Evolutionary conservation across 192 early-diverging fungal genomes (phyloP).

Genomic region (Coemansia sp.): DNA sequence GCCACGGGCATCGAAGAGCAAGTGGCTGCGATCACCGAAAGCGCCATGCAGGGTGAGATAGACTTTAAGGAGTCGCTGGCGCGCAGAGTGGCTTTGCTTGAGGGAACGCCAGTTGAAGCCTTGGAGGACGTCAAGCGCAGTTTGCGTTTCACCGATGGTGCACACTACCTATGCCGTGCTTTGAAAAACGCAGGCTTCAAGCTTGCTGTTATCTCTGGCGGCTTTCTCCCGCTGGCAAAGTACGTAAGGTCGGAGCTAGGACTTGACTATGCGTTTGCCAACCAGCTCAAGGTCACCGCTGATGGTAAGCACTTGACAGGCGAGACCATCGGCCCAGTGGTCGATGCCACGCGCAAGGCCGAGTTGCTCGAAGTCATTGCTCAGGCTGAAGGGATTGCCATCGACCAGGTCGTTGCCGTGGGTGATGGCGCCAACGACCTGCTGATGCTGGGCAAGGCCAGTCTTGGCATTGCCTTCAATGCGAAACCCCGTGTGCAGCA

Average conservation of each 20-base stretch:
- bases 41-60: slow-evolving; percentile 97
- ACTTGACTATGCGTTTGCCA: slow-evolving; percentile 98
- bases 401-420: slow-evolving; percentile 94
- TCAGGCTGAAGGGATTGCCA: slow-evolving; percentile 81
- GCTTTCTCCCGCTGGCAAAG: slow-evolving; percentile 90
- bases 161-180: slow-evolving; percentile 82
- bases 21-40: slow-evolving; percentile 91
- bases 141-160: slow-evolving; percentile 88
- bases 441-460: slow-evolving; percentile 90
- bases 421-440: slow-evolving; percentile 99
- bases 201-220: slow-evolving; percentile 94
- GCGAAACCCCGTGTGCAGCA: slow-evolving; percentile 97
- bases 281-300: slow-evolving; percentile 82
- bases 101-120: slow-evolving; percentile 80
- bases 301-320: slow-evolving; percentile 86
- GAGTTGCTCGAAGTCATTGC: slow-evolving; percentile 95
- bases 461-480: slow-evolving; percentile 96
- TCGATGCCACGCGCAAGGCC: slow-evolving; percentile 90
- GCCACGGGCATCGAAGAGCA: slow-evolving; percentile 87
- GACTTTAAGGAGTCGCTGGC: slow-evolving; percentile 94
- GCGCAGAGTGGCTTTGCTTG: slow-evolving; percentile 82
- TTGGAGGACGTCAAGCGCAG: slow-evolving; percentile 74
- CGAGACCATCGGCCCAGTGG: slow-evolving; percentile 84
- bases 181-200: slow-evolving; percentile 93
- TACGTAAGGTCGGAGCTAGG: slow-evolving; percentile 89